These are phyloP conservation scores for Lablab purpureus DNA, from an alignment of 306 rosid species.

Conservation along the genomic window DNA sequence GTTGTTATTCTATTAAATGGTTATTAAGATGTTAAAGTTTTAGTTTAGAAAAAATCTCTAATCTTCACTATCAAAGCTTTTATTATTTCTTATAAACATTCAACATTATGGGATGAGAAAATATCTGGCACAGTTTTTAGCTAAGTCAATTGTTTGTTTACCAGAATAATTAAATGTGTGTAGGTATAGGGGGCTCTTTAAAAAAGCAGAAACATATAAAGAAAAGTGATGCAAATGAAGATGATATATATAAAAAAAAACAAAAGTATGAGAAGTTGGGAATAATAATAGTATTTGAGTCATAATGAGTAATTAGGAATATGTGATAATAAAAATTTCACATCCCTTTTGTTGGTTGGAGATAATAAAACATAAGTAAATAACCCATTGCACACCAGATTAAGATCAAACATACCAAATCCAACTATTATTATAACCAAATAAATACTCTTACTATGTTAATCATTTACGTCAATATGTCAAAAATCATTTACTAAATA, in stretches of 20 bases:
- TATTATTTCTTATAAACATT: too few relatives aligned
- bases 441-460: not conserved
- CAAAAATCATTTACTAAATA: too few relatives aligned
- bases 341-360: not conserved
- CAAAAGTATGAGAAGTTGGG: not conserved
- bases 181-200: not conserved
- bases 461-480: too few relatives aligned
- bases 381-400: not conserved
- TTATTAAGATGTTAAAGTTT: too few relatives aligned
- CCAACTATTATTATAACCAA: not conserved
- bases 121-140: too few relatives aligned
- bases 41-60: too few relatives aligned
- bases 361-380: constrained; percentile 12
- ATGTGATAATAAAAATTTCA: not conserved
- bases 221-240: not conserved
- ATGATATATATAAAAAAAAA: not conserved
- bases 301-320: not conserved
- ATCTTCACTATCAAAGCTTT: too few relatives aligned
- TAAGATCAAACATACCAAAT: not conserved
- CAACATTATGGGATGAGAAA: too few relatives aligned
- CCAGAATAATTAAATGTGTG: not conserved
- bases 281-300: not conserved
- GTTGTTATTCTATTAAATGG: too few relatives aligned
- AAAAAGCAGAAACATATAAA: not conserved
- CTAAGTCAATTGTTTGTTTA: not conserved